Percentiles rank a stretch among this genome's conserved stretches.
These are phyloP conservation scores for Dothidotthia symphoricarpi DNA, from an alignment of 2,329 filamentous ascomycete species.

Conservation along the genomic window DNA sequence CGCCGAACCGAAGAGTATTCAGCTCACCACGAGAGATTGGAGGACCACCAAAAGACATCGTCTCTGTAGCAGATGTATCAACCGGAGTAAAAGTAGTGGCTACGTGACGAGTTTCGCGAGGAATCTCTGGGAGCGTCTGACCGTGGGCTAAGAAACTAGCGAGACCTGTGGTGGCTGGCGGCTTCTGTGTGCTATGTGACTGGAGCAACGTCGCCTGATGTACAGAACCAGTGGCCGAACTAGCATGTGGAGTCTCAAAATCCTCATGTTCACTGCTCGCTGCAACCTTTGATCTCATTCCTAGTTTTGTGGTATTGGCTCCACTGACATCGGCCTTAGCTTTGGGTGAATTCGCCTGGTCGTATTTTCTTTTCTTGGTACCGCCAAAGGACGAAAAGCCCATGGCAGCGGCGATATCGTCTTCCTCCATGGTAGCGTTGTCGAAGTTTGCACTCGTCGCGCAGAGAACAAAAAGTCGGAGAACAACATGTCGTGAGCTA, in stretches of 20 bases:
- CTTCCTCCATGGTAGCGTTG: conserved; percentile 37
- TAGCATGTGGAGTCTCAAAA: background rate
- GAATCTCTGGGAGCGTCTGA: conserved; percentile 22
- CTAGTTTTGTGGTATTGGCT: conserved; percentile 38
- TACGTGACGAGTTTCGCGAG: no score
- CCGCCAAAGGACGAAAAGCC: conserved; percentile 72
- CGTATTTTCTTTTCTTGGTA: conserved; percentile 67
- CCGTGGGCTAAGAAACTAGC: conserved; percentile 34
- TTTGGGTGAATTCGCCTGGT: conserved; percentile 56
- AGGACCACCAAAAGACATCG: conserved; percentile 32
- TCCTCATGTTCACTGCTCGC: conserved; percentile 2
- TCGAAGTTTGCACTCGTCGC: no score
- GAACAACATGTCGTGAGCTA: no score
- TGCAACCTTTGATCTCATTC: conserved; percentile 36
- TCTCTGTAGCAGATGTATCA: conserved; percentile 9
- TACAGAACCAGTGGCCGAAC: background rate
- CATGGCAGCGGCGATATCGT: conserved; percentile 62
- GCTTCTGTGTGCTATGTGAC: conserved; percentile 10
- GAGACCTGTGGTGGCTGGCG: conserved; percentile 24
- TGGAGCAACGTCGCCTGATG: conserved; percentile 1
- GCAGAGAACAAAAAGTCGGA: conserved; percentile 43
- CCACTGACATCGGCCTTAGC: conserved; percentile 28
- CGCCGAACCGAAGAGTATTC: conserved; percentile 40
- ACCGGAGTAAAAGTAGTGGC: conserved; percentile 1
- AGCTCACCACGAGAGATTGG: conserved; percentile 31